Base-by-base conservation (phyloP, 1,284 basidiomycete genomes). In the Ustilago crameri region DNA sequence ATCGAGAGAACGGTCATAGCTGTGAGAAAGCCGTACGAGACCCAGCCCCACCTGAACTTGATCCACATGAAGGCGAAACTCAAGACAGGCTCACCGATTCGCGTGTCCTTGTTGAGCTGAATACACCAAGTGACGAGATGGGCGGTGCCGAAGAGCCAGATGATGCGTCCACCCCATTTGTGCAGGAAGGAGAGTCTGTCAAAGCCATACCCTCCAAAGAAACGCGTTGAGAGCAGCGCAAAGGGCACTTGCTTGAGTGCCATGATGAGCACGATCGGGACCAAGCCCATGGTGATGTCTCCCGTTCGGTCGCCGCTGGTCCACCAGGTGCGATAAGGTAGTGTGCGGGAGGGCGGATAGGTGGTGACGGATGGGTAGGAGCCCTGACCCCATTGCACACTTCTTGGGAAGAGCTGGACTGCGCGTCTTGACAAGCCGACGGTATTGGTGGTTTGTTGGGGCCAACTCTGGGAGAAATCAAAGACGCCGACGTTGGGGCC, bases 191-290 rank as follows among this genome's bases (percentile, higher is more conserved):
- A 85, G 22, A 93, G 87, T 76, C 92, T 91, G 85, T 94, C 92
- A 74, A 91, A 90, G 73, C 89, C 88, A 32, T 92, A 83, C 51
- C 91, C 88, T 23, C 89, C 88, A 61, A 90, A 86, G 65, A 88
- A 88, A 0, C 89, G 87, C 23, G 90, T 85, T n/a, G 91, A 88
- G 75, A 93, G 88, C 43, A 93, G 78, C 48, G 91, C 92, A 76
- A 93, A 90, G 0, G 93, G 93, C 12, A 90, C 89, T 3, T 90
- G 87, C 82, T 93, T 93, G 81, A 93, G 87, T 3, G 90, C 91
- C 59, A 93, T 87, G 10, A 93, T 85, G 54, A 93, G 86, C 54
- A 89, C 89, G 17, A 93, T 86, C 0, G 92, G 92, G 27, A 91
- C 86, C 27, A 93, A 86, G 1, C 91, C 89, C 77, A 92, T 93